phyloP scores from a whole-genome alignment of 169 alveolate species.

The Babesia gibsoni region DNA sequence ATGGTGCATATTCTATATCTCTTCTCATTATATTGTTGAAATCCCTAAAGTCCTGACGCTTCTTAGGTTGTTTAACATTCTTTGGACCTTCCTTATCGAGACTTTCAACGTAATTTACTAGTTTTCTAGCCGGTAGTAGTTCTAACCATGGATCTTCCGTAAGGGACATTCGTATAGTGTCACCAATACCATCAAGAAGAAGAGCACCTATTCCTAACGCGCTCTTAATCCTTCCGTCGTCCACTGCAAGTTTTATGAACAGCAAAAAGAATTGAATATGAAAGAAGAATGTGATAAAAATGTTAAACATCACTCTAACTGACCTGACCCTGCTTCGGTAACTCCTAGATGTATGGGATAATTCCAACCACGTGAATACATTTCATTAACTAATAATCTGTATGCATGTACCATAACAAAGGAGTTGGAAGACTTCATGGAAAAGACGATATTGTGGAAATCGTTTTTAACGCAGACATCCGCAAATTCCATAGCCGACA shows the following conservation, averaged over 20 bases:
- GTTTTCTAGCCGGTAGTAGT: conserved; percentile 63
- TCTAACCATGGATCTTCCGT: conserved; percentile 86
- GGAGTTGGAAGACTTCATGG: conserved; percentile 81
- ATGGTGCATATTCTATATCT: conserved; percentile 48
- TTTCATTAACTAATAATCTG: conserved; percentile 71
- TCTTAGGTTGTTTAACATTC: background rate
- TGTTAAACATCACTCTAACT: background rate
- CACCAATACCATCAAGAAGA: conserved; percentile 84
- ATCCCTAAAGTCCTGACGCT: conserved; percentile 20
- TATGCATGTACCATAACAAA: conserved; percentile 79
- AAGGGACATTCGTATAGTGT: conserved; percentile 82
- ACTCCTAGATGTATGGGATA: conserved; percentile 85
- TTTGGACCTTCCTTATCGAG: conserved; percentile 3
- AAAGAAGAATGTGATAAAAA: too few relatives aligned
- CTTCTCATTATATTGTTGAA: conserved; percentile 65
- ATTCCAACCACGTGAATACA: conserved; percentile 65
- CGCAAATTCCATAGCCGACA: conserved; percentile 81
- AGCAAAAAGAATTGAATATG: background rate
- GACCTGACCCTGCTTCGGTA: conserved; percentile 86
- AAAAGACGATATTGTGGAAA: conserved; percentile 74
- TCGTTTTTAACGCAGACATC: conserved; percentile 71
- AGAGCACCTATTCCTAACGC: conserved; percentile 81
- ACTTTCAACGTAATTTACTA: conserved; percentile 31
- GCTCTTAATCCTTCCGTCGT: conserved; percentile 80
- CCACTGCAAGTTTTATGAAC: conserved; percentile 41